Evolutionary conservation across 2,329 filamentous ascomycete species (phyloP), one percentile per base, ranked within the genome.

Genomic region (Bertia moriformis): DNA sequence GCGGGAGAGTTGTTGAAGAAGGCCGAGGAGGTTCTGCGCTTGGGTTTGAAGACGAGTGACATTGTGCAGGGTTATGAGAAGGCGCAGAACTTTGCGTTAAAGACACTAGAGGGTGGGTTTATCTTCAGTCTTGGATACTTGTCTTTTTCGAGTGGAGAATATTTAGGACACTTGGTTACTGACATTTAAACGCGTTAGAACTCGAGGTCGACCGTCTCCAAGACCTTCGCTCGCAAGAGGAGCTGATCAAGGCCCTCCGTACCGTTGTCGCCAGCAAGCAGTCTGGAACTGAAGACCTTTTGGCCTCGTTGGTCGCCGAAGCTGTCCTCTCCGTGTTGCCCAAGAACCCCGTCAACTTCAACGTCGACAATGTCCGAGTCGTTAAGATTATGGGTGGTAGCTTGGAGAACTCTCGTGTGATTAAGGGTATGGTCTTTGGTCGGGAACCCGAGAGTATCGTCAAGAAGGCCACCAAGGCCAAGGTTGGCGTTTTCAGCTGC

Each of bases 341-440:
- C 48, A 95, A 95, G 69, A 94, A 95, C 65, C 83, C 91, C 17
- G 65, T 72, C 57, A 88, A 93, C 65, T 98, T 98, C 73, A 98
- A 95, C 62, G 87, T 98, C 47, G 91, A 98, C 69, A 98, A 98
- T 61, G 81, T 98, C 52, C 84, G 91, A 43, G 93, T 98, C 42
- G 93, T 98, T 51, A 98, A 98, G 73, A 98, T 98, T 54, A 96
- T 98, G 89, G 91, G 91, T 51, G 89, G 91, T 47, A 87, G 83
- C 57, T 67, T 98, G 55, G 85, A 93, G 53, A 88, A 98, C 66
- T 94, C 87, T 59, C 79, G 77, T 48, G 89, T 98, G 13, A 82
- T 98, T 43, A 93, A 84, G 70, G 91, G 91, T 48, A 98, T 98
- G 91, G 93, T 98, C 39, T 96, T 98, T 57, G 81, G 86, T 52